Evolutionary conservation across 331 rosid species (phyloP).

Genomic region (Quercus phellos): DNA sequence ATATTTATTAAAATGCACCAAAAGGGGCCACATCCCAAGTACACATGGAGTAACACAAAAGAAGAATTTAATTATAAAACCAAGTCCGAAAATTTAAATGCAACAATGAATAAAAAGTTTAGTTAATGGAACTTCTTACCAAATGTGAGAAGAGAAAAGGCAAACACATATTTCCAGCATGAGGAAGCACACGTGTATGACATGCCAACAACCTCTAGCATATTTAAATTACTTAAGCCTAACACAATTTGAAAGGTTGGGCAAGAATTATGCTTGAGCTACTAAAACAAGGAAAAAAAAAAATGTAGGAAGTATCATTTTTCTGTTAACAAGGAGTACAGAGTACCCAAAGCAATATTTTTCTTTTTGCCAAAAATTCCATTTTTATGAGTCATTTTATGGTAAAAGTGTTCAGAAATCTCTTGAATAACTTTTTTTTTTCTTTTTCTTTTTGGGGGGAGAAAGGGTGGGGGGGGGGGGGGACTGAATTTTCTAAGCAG

Average conservation of each 20-base stretch:
- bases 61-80: neutral
- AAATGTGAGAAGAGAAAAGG: neutral
- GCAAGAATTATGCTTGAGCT: neutral
- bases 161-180: neutral
- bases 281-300: neutral
- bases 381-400: neutral
- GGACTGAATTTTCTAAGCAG: no score
- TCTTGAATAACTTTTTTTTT: no score
- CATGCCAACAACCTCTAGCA: neutral
- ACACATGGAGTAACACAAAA: neutral
- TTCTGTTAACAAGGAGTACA: neutral
- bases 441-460: neutral
- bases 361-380: neutral
- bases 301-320: neutral
- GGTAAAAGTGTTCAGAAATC: neutral
- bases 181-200: neutral
- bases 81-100: neutral
- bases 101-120: neutral
- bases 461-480: no score
- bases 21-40: neutral
- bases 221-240: neutral
- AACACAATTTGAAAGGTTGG: neutral
- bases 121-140: neutral
- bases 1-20: neutral
- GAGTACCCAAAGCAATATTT: neutral